Evolutionary conservation across 129 eudicot species (phyloP), one percentile per base, ranked within the genome.

Genomic region (Deinandra increscens): DNA sequence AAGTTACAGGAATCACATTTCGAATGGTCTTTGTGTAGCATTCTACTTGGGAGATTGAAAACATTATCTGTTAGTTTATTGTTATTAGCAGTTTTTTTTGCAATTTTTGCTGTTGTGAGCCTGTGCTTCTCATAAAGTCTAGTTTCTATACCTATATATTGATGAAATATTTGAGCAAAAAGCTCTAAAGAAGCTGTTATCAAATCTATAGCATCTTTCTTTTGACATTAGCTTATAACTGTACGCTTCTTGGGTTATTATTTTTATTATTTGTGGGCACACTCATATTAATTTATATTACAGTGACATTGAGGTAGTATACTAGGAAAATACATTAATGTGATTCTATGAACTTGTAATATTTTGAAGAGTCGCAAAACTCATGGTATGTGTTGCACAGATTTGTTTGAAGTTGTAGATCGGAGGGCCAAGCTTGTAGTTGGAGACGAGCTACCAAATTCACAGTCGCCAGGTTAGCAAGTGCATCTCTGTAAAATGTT

Each of bases 371-470:
- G 41, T 20, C 19, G 13, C 44, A 41, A 48, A 58, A 43, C 66
- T 61, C 64, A 62, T 77, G 56, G 13, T 77, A 49, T 22, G 11
- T 81, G 60, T 68, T 73, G 76, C 64, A 44, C 82, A 94, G 99
- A 87, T 84, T 81, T 94, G 79, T 94, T 94, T 79, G 99, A 94
- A 80, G 99, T 87, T 63, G 99, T 94, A 31, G 99, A 94, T 78
- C 86, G 95, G 53, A 90, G 91, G 81, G 99, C 94, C 41, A 94
- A 94, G 83, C 96, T 87, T 74, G 99, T 77, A 54, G 99, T 84
- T 64, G 95, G 93, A 34, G 99, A 94, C 45, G 99, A 94, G 60
- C 86, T 76, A 74, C 74, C 83, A 49, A 81, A 80, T 74, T 50
- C 65, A 61, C 81, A 72, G 63, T 19, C 74, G 61, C 63, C 88